These are phyloP conservation scores for Teratosphaeria viscida DNA, from an alignment of 2,329 filamentous ascomycete species.

Conservation along the genomic window DNA sequence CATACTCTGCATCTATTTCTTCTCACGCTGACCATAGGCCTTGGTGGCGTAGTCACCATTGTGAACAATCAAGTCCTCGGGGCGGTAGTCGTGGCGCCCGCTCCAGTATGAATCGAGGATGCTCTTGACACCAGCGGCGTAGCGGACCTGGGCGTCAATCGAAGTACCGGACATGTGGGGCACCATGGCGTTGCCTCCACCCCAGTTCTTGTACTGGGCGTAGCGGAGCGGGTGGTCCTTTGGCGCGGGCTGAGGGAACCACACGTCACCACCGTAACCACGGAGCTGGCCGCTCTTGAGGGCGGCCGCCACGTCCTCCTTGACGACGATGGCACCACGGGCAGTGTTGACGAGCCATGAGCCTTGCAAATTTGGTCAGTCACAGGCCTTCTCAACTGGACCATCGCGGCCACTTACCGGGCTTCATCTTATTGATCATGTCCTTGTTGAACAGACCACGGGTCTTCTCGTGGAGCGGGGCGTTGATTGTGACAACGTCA, in stretches of 20 bases:
- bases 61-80: conserved; percentile 83
- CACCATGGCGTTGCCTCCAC: conserved; percentile 96
- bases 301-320: conserved; percentile 94
- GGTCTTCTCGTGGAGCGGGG: conserved; percentile 97
- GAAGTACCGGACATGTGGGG: conserved; percentile 98
- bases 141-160: conserved; percentile 87
- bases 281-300: conserved; percentile 85
- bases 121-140: conserved; percentile 53
- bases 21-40: conserved; percentile 64
- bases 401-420: conserved; percentile 47
- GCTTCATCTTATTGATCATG: conserved; percentile 98
- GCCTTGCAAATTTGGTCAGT: conserved; percentile 39
- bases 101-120: conserved; percentile 88
- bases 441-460: conserved; percentile 97
- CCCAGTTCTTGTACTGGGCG: conserved; percentile 78
- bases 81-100: conserved; percentile 76
- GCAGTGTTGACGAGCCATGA: conserved; percentile 98
- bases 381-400: neutral
- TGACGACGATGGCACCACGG: conserved; percentile 96
- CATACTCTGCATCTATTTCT: conserved; percentile 1
- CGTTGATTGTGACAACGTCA: conserved; percentile 98
- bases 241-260: conserved; percentile 96
- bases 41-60: conserved; percentile 89
- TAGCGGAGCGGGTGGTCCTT: conserved; percentile 85
- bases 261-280: conserved; percentile 80